phyloP scores from a whole-genome alignment of 306 rosid genomes.

The Acacia crassicarpa region DNA sequence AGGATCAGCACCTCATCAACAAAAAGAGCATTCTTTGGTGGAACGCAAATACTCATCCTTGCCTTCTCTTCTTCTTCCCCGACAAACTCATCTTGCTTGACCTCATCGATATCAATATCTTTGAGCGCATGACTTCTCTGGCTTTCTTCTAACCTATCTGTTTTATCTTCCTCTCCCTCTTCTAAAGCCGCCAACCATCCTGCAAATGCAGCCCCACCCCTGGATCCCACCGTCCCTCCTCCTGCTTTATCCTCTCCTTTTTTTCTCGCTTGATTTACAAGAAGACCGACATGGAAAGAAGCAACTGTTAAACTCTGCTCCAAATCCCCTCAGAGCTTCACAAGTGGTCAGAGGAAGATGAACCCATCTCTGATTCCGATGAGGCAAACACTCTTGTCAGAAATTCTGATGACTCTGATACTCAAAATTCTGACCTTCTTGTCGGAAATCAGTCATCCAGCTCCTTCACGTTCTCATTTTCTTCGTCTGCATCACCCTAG shows the following conservation, averaged over 20 bases:
- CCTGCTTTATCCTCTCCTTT: slow-evolving; percentile 39
- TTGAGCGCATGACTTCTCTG: too few relatives aligned
- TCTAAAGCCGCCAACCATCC: slow-evolving; percentile 80
- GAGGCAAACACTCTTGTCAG: slow-evolving; percentile 57
- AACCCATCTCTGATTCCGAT: slow-evolving; percentile 82
- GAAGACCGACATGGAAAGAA: slow-evolving; percentile 30
- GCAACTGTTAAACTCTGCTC: slow-evolving; percentile 73
- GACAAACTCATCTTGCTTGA: too few relatives aligned
- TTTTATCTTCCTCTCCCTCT: slow-evolving; percentile 48
- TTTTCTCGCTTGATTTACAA: slow-evolving; percentile 4
- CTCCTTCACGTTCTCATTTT: too few relatives aligned
- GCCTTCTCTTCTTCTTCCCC: too few relatives aligned
- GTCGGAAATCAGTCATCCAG: too few relatives aligned
- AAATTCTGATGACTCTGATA: slow-evolving; percentile 38
- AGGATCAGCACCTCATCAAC: too few relatives aligned
- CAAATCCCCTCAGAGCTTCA: slow-evolving; percentile 71
- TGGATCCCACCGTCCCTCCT: slow-evolving; percentile 21
- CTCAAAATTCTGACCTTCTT: slow-evolving; percentile 40
- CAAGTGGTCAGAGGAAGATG: slow-evolving; percentile 87
- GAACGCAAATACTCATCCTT: too few relatives aligned
- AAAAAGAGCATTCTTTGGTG: too few relatives aligned
- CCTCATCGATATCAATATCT: too few relatives aligned
- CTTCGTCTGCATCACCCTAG: too few relatives aligned
- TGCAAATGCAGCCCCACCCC: slow-evolving; percentile 58
- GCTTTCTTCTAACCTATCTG: too few relatives aligned